Evolutionary conservation across 1,284 basidiomycete genomes (phyloP).

Genomic region (Gomphus bonarii): DNA sequence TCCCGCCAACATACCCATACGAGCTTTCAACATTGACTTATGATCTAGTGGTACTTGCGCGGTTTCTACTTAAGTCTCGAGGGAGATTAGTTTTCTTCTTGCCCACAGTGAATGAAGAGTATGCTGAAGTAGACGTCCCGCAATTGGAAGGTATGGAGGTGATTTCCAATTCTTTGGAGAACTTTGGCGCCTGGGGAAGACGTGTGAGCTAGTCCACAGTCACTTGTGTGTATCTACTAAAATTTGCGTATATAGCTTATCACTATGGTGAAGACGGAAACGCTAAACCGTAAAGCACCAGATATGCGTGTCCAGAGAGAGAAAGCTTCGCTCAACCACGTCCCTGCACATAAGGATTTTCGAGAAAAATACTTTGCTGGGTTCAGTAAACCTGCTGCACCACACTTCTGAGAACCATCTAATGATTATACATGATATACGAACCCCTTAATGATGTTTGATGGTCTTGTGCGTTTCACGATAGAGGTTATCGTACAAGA

Average conservation of each 20-base stretch:
- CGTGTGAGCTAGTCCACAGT: slow-evolving; percentile 45
- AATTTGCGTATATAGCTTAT: slow-evolving; percentile 53
- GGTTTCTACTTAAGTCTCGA: slow-evolving; percentile 75
- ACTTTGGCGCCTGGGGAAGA: slow-evolving; percentile 93
- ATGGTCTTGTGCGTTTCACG: not conserved
- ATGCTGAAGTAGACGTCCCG: slow-evolving; percentile 75
- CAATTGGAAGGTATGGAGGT: slow-evolving; percentile 82
- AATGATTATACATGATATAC: not conserved
- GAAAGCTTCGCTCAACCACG: slow-evolving; percentile 22
- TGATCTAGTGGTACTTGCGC: slow-evolving; percentile 77
- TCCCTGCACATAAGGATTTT: slow-evolving; percentile 72
- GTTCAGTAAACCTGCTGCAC: slow-evolving; percentile 37
- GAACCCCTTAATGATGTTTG: slow-evolving; percentile 7
- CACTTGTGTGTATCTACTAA: not conserved
- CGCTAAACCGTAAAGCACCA: slow-evolving; percentile 25
- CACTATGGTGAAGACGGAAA: slow-evolving; percentile 67
- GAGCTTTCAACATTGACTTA: slow-evolving; percentile 78
- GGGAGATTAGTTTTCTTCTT: slow-evolving; percentile 94
- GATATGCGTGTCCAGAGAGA: slow-evolving; percentile 7
- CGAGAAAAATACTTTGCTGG: slow-evolving; percentile 74
- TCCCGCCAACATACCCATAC: slow-evolving; percentile 87
- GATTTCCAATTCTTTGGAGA: slow-evolving; percentile 84
- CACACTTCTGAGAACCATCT: not conserved
- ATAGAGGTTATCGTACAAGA: slow-evolving; percentile 63
- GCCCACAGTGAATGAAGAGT: slow-evolving; percentile 86